phyloP scores from a whole-genome alignment of 352 stramenopile species.

The Globisporangium canariense region DNA sequence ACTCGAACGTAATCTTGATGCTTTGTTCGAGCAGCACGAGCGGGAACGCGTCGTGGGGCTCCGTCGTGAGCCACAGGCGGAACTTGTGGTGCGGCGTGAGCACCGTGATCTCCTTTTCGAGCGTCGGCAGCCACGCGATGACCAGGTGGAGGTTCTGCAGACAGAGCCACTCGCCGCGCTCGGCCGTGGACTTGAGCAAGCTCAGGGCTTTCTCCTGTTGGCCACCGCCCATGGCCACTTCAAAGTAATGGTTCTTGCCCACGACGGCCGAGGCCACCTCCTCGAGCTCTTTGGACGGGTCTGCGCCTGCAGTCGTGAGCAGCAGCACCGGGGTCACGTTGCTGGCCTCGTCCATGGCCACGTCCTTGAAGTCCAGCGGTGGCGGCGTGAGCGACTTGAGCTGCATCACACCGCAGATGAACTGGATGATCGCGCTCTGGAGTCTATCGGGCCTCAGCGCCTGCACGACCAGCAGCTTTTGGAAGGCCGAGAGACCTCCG shows the following conservation, averaged over 20 bases:
- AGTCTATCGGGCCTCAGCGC: constrained; percentile 89
- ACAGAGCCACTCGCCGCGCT: constrained; percentile 93
- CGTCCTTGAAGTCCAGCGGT: constrained; percentile 70
- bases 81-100: constrained; percentile 83
- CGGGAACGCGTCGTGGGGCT: constrained; percentile 89
- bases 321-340: constrained; percentile 86
- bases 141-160: constrained; percentile 96
- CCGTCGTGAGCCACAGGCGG: constrained; percentile 94
- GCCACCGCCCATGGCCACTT: constrained; percentile 93
- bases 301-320: constrained; percentile 91
- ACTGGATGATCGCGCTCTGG: constrained; percentile 87
- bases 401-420: constrained; percentile 86
- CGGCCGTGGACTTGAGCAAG: constrained; percentile 68
- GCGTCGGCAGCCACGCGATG: constrained; percentile 88
- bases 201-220: constrained; percentile 90
- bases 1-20: constrained; percentile 95
- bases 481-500: constrained; percentile 80
- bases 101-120: constrained; percentile 90
- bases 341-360: constrained; percentile 64
- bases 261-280: constrained; percentile 86
- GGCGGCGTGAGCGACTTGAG: constrained; percentile 86
- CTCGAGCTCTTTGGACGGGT: constrained; percentile 92
- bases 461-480: constrained; percentile 92
- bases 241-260: constrained; percentile 88
- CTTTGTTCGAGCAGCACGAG: constrained; percentile 90